These are phyloP conservation scores for Plectosphaerella sp. DNA, from an alignment of 2,329 filamentous ascomycete species.

Conservation along the genomic window DNA sequence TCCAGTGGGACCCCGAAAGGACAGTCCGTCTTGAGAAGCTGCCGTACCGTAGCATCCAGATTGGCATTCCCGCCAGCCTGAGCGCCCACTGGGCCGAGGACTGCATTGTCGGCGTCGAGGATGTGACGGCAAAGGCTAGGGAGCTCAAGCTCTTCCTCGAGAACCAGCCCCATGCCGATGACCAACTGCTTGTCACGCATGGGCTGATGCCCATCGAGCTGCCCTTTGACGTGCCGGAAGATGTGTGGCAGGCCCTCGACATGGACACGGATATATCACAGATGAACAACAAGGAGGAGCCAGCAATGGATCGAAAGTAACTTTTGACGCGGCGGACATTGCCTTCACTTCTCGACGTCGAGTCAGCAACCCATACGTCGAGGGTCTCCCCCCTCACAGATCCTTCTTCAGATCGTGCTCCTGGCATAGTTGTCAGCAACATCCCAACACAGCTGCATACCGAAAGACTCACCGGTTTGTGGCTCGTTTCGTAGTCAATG, in stretches of 20 bases:
- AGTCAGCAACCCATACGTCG: no score
- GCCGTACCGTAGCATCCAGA: conserved; percentile 53
- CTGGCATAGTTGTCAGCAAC: neutral
- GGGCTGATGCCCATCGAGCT: conserved; percentile 40
- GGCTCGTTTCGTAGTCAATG: conserved; percentile 94
- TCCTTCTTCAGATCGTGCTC: conserved; percentile 65
- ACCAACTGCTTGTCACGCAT: conserved; percentile 27
- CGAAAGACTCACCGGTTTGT: conserved; percentile 61
- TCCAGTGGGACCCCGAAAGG: conserved; percentile 63
- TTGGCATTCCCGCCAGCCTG: conserved; percentile 48
- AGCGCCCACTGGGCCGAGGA: conserved; percentile 41
- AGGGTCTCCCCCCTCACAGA: conserved; percentile 27
- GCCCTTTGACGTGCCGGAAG: conserved; percentile 34
- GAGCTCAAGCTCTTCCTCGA: conserved; percentile 42
- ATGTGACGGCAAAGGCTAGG: conserved; percentile 51
- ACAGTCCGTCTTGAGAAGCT: conserved; percentile 38
- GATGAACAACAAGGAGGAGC: no score
- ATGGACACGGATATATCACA: conserved; percentile 18
- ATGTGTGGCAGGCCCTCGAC: conserved; percentile 22
- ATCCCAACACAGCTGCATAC: no score
- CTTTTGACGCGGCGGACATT: neutral
- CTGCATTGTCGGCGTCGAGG: conserved; percentile 50
- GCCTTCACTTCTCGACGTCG: no score
- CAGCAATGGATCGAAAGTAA: neutral
- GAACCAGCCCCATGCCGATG: conserved; percentile 25